Conservation (phyloP, 1,284 basidiomycete genomes). For the Erythrobasidium hasegawianum region DNA sequence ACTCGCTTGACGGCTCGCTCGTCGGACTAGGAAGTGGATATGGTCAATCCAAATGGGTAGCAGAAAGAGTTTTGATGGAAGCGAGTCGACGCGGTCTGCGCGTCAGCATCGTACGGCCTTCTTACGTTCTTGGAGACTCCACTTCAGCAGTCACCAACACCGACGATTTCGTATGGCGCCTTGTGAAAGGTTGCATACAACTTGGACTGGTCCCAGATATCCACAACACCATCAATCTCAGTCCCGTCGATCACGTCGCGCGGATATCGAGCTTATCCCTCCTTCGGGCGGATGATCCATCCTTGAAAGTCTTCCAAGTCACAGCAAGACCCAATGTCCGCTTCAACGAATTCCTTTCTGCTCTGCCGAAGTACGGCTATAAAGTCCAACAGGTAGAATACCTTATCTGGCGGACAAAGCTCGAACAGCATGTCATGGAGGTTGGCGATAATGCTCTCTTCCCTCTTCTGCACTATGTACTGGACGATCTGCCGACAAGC, state of each 20-base stretch:
- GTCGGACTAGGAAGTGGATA: conserved; percentile 81
- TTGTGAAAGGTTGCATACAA: conserved; percentile 96
- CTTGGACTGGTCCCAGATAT: conserved; percentile 94
- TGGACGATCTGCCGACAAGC: conserved; percentile 93
- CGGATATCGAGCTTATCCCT: conserved; percentile 72
- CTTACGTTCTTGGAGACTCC: conserved; percentile 95
- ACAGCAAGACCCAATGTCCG: conserved; percentile 81
- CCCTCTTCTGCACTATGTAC: conserved; percentile 92
- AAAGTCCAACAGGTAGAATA: conserved; percentile 76
- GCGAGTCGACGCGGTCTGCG: conserved; percentile 78
- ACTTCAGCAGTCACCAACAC: conserved; percentile 90
- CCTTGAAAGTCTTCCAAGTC: conserved; percentile 76
- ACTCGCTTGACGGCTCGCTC: conserved; percentile 85
- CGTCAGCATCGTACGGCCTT: conserved; percentile 87
- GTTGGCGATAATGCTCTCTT: conserved; percentile 94
- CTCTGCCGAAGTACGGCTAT: conserved; percentile 78
- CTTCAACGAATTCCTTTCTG: conserved; percentile 81
- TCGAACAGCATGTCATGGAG: conserved; percentile 93
- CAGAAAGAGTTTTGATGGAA: conserved; percentile 88
- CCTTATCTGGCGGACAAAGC: conserved; percentile 80
- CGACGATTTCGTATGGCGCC: conserved; percentile 97
- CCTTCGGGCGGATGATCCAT: conserved; percentile 43
- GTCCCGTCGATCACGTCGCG: conserved; percentile 95
- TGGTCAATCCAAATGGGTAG: conserved; percentile 98
- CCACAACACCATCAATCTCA: conserved; percentile 98